Evolutionary conservation across 2,329 filamentous ascomycete genomes (phyloP).

Genomic region (Colletotrichum navitas): DNA sequence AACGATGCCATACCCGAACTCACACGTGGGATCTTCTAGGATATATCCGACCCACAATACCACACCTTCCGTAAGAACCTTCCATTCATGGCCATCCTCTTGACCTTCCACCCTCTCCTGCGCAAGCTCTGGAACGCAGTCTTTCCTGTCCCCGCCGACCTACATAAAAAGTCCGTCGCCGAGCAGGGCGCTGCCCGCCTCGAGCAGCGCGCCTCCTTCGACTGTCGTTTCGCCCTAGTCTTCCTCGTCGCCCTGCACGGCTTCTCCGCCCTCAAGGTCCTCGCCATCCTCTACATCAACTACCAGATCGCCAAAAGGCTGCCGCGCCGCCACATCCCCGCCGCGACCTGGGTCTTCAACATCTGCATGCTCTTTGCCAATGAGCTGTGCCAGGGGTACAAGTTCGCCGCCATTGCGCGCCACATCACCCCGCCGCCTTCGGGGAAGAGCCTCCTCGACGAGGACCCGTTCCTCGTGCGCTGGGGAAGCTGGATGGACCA

Average conservation of each 20-base stretch:
- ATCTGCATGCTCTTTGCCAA: constrained; percentile 89
- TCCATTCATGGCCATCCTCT: constrained; percentile 80
- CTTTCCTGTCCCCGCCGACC: constrained; percentile 52
- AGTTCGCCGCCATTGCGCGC: constrained; percentile 71
- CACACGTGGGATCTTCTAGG: constrained; percentile 62
- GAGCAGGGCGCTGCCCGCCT: constrained; percentile 69
- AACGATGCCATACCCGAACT: neutral
- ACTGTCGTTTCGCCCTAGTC: constrained; percentile 82
- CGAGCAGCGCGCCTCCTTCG: constrained; percentile 81
- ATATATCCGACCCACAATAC: constrained; percentile 93
- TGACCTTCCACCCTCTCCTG: constrained; percentile 83
- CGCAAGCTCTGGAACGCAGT: constrained; percentile 77
- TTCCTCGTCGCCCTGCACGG: constrained; percentile 88
- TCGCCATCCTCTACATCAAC: constrained; percentile 84
- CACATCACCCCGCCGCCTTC: constrained; percentile 57
- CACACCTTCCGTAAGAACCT: constrained; percentile 86
- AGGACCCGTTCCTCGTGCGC: constrained; percentile 61
- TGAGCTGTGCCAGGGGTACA: constrained; percentile 85
- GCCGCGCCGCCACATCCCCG: constrained; percentile 78
- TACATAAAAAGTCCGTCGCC: constrained; percentile 48
- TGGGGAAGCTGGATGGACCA: constrained; percentile 82
- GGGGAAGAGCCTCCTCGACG: constrained; percentile 48
- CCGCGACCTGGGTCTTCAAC: constrained; percentile 90
- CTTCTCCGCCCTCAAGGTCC: constrained; percentile 84
- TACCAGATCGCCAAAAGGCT: constrained; percentile 81